Percentiles rank a stretch among this genome's conserved stretches.
These are phyloP conservation scores for Noccaea bulbosa DNA, from an alignment of 345 rosid species.

Conservation along the genomic window DNA sequence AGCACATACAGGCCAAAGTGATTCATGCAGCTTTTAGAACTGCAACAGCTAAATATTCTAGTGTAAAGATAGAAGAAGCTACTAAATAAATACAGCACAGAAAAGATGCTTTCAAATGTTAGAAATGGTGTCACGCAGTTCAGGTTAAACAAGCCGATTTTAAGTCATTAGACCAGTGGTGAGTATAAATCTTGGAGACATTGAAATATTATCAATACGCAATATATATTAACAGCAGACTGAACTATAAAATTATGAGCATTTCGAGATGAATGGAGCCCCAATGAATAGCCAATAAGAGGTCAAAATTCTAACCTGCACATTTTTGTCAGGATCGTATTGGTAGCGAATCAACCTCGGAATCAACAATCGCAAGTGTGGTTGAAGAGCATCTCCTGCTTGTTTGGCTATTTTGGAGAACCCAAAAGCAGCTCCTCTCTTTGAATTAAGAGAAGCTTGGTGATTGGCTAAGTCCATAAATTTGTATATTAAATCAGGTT, in stretches of 20 bases:
- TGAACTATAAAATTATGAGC: conserved; percentile 10
- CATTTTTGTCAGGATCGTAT: conserved; percentile 96
- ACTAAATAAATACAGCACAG: conserved; percentile 17
- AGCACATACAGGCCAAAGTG: conserved; percentile 15
- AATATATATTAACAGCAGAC: conserved; percentile 19
- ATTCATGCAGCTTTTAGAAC: conserved; percentile 18
- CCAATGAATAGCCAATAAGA: background rate
- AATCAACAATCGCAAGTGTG: conserved; percentile 75
- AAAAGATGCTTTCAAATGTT: conserved; percentile 19
- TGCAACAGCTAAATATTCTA: conserved; percentile 14
- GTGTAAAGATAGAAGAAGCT: conserved; percentile 1
- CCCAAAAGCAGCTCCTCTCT: conserved; percentile 98
- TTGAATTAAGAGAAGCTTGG: conserved; percentile 85
- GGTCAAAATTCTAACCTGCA: conserved; percentile 64
- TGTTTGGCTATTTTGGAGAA: conserved; percentile 96
- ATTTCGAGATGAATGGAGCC: conserved; percentile 17
- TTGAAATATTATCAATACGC: background rate
- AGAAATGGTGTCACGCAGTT: conserved; percentile 23
- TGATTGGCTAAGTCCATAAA: conserved; percentile 98
- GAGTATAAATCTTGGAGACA: conserved; percentile 4
- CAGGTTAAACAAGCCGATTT: conserved; percentile 17
- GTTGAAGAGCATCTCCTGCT: conserved; percentile 98
- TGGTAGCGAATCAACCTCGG: conserved; percentile 94
- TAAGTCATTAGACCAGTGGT: conserved; percentile 3
- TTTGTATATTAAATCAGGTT: conserved; percentile 92